These are phyloP conservation scores for Dactylonectria macrodidyma DNA, from an alignment of 2,329 filamentous ascomycete species.

Conservation along the genomic window DNA sequence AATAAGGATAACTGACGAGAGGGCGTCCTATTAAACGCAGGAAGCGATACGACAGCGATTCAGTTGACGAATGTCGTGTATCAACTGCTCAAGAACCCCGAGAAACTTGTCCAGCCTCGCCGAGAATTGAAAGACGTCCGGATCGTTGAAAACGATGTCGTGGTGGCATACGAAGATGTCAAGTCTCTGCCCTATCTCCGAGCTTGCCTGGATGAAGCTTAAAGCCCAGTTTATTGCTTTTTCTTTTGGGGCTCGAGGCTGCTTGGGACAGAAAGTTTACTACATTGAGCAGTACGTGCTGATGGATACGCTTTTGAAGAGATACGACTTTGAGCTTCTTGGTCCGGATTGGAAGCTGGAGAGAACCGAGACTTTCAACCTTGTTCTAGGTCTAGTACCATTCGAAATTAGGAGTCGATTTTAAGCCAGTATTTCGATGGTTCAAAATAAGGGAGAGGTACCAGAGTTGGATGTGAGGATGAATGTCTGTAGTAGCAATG, in stretches of 20 bases:
- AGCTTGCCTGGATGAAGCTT: conserved; percentile 65
- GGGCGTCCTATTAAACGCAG: conserved; percentile 65
- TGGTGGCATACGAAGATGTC: conserved; percentile 65
- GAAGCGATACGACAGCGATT: conserved; percentile 63
- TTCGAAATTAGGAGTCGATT: too few relatives aligned
- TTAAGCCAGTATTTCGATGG: too few relatives aligned
- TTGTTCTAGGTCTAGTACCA: neutral
- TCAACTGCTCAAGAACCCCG: conserved; percentile 64
- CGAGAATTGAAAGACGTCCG: conserved; percentile 63
- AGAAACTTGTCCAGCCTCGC: conserved; percentile 55
- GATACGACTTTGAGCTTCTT: conserved; percentile 56
- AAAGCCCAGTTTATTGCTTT: conserved; percentile 58
- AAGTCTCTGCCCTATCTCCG: conserved; percentile 66
- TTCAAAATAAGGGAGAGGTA: too few relatives aligned
- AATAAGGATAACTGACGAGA: neutral
- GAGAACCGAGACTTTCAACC: conserved; percentile 40
- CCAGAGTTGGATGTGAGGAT: too few relatives aligned
- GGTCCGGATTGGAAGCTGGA: conserved; percentile 34
- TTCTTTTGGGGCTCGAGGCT: conserved; percentile 56
- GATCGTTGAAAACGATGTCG: conserved; percentile 52
- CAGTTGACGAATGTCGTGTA: conserved; percentile 68
- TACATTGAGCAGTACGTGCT: conserved; percentile 63
- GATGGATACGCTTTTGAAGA: conserved; percentile 57
- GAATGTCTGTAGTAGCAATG: too few relatives aligned
- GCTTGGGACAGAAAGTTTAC: conserved; percentile 58